Percentiles rank a stretch among this genome's conserved stretches.
These are phyloP conservation scores for Pythium rhizo-oryzae DNA, from an alignment of 352 stramenopile genomes.

Conservation along the genomic window DNA sequence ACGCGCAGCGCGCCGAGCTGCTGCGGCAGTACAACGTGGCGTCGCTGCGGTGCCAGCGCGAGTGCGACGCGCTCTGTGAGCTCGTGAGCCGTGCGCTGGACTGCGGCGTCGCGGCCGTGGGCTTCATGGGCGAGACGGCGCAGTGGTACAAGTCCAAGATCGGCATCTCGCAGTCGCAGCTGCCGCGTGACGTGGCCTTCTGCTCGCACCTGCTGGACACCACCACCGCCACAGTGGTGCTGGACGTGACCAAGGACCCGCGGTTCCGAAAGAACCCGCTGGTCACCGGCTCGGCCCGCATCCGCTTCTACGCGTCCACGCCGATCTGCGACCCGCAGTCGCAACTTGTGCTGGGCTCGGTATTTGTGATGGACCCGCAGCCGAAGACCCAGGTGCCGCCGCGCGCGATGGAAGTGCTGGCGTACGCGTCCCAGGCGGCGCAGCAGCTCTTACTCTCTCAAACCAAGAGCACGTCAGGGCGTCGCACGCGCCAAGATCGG, in stretches of 20 bases:
- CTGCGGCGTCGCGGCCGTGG: slow-evolving; percentile 64
- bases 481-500: slow-evolving; percentile 9
- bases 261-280: slow-evolving; percentile 88
- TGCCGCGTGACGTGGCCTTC: slow-evolving; percentile 68
- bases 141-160: slow-evolving; percentile 81
- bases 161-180: slow-evolving; percentile 62
- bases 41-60: slow-evolving; percentile 46
- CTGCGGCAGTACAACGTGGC: slow-evolving; percentile 48
- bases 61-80: slow-evolving; percentile 77
- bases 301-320: slow-evolving; percentile 93
- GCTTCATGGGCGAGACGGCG: slow-evolving; percentile 55
- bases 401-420: slow-evolving; percentile 64
- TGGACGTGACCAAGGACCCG: slow-evolving; percentile 80
- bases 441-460: slow-evolving; percentile 39
- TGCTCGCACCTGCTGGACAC: slow-evolving; percentile 59
- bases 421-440: slow-evolving; percentile 56
- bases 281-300: slow-evolving; percentile 84
- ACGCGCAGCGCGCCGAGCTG: slow-evolving; percentile 43
- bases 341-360: slow-evolving; percentile 65
- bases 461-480: neutral
- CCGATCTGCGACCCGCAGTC: slow-evolving; percentile 66
- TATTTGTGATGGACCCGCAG: slow-evolving; percentile 83
- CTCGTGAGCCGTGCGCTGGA: slow-evolving; percentile 63
- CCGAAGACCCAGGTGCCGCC: slow-evolving; percentile 52
- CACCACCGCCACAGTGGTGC: slow-evolving; percentile 65